phyloP scores from a whole-genome alignment of 148 eudicot genomes.

The Nepenthes gracilis region DNA sequence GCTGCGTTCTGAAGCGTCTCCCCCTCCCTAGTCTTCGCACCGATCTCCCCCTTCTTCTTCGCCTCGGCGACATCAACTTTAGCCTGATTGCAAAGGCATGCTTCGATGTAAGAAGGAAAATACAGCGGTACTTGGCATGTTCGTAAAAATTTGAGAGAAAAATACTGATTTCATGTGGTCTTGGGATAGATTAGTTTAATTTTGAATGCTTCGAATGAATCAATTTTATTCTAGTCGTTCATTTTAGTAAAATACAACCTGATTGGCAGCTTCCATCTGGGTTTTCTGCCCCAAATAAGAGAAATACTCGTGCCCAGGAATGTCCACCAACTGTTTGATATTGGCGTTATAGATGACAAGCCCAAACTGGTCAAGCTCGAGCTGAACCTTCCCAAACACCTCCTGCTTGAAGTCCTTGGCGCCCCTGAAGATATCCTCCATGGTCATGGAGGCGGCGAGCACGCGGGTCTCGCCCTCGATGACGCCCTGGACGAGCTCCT shows the following conservation, averaged over 20 bases:
- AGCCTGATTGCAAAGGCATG: constrained; percentile 23
- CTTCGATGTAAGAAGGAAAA: too few species aligned
- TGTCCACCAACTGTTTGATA: constrained; percentile 43
- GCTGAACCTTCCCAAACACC: constrained; percentile 39
- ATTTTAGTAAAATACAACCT: too few species aligned
- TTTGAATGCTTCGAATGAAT: too few species aligned
- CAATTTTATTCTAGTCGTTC: too few species aligned
- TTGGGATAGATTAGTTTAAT: too few species aligned
- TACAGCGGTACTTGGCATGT: too few species aligned
- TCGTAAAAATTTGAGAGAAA: too few species aligned
- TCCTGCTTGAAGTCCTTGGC: constrained; percentile 33
- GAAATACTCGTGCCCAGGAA: constrained; percentile 46
- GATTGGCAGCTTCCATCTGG: constrained; percentile 39
- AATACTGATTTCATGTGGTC: too few species aligned
- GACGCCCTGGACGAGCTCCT: constrained; percentile 35
- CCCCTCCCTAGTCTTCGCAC: constrained; percentile 30
- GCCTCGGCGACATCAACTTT: constrained; percentile 47
- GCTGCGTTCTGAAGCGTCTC: constrained; percentile 38
- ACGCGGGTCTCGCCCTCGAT: constrained; percentile 52
- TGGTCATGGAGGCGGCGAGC: constrained; percentile 44
- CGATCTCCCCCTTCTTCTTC: constrained; percentile 35
- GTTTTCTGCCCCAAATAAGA: constrained; percentile 51
- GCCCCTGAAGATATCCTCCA: constrained; percentile 42
- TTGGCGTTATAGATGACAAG: constrained; percentile 41
- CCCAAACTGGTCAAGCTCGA: constrained; percentile 41